Base-by-base conservation (phyloP, 169 alveolate genomes). In the Plasmodium blacklocki region DNA sequence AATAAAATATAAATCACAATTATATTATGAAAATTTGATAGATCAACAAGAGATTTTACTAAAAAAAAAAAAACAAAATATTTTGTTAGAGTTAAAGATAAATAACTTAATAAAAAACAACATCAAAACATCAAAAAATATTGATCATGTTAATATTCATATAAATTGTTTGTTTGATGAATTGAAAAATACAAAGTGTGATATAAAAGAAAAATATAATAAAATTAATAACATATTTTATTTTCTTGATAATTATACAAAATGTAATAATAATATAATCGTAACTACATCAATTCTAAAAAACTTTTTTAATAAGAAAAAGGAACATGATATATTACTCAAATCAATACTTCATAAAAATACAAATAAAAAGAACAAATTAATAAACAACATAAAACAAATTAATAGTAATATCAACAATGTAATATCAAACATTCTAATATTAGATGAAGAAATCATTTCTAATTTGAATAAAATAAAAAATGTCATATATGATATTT, bases 11-110 rank as follows among this genome's bases (percentile, higher is more conserved):
- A 43, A n/a, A 9, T 68, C 90, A n/a, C 68, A 54, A 32, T 12
- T 21, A 32, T 23, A 68, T 68, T 80, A 80, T 50, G 90, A 80
- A 58, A 68, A 80, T n/a, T 32, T 80, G n/a, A 80, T 80, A 80
- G 70, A 68, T 12, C 90, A 80, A 23, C 59, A 80, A 80, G 90
- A 67, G 8, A 54, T 80, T 67, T 72, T 80, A 62, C 63, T 80
- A 12, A 68, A 56, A 62, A 60, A 63, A 58, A 66, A 58, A 32
- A 56, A 80, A 80, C 6, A 67, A 56, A 68, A 80, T 63, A 72
- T 80, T 15, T 23, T 80, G 49, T 68, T 52, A 18, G 90, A 80
- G 26, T 54, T 80, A n/a, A 80, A 80, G 70, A 67, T 59, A 43
- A 80, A 80, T 68, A 39, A 62, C 26, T 73, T 80, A 29, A 80